A percentile compares a stretch with the other conserved stretches of the same genome.
Conservation (phyloP, 2,329 filamentous ascomycete genomes). For the Pseudogymnoascus sp. region DNA sequence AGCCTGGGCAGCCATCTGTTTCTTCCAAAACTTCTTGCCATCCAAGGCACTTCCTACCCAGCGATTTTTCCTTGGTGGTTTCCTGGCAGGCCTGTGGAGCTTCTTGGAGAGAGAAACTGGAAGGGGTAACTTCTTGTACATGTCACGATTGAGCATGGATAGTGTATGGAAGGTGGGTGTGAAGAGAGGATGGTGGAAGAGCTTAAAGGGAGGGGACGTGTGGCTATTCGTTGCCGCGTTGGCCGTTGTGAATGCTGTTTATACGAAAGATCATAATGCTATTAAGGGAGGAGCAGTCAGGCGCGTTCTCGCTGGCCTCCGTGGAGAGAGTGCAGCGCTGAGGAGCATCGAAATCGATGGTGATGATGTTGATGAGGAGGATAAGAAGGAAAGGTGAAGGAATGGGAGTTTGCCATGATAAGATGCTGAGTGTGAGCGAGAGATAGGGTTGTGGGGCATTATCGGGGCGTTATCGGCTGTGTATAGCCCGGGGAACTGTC, state of each 20-base stretch:
- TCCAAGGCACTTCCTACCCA: constrained; percentile 67
- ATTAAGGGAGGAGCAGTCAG: constrained; percentile 22
- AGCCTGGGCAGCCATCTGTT: constrained; percentile 80
- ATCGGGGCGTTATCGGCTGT: constrained; percentile 1
- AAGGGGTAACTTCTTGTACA: constrained; percentile 68
- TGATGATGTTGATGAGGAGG: constrained; percentile 3
- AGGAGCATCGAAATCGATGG: not conserved
- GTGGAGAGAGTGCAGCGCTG: constrained; percentile 22
- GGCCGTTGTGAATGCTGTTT: constrained; percentile 65
- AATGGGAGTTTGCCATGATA: not conserved
- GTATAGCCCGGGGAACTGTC: not conserved
- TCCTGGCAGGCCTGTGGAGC: constrained; percentile 77
- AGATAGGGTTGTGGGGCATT: not conserved
- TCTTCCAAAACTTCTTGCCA: constrained; percentile 76
- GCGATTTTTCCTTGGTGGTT: constrained; percentile 83
- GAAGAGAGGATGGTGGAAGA: constrained; percentile 82
- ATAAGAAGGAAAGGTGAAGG: not conserved
- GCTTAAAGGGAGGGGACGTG: constrained; percentile 74
- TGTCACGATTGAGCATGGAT: constrained; percentile 69
- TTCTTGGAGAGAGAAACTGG: constrained; percentile 61
- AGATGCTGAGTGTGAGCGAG: not conserved
- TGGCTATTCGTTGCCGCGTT: constrained; percentile 73
- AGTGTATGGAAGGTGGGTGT: constrained; percentile 88
- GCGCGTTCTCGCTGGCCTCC: constrained; percentile 21
- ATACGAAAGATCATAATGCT: constrained; percentile 24